These are phyloP conservation scores for Fimicolochytrium jonesii DNA, from an alignment of 192 early-diverging fungal genomes.

Conservation along the genomic window DNA sequence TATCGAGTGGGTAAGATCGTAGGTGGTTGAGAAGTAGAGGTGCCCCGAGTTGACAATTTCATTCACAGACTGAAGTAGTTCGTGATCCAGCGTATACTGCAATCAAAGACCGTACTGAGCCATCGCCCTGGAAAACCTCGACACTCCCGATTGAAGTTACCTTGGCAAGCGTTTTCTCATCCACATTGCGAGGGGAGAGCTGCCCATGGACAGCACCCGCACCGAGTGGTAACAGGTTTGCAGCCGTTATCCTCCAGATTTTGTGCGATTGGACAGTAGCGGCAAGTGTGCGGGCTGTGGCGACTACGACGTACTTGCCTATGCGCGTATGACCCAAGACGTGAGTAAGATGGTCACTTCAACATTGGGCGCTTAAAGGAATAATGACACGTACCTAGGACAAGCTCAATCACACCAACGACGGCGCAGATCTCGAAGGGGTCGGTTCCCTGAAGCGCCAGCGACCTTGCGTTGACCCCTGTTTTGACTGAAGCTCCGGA, in stretches of 20 bases:
- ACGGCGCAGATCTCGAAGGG: constrained; percentile 37
- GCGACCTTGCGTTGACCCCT: too few relatives aligned
- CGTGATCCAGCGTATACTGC: constrained; percentile 38
- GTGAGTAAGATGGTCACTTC: neutral
- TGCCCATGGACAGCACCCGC: neutral
- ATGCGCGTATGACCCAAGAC: neutral
- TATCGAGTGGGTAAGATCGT: constrained; percentile 55
- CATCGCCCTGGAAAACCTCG: too few relatives aligned
- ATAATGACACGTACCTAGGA: constrained; percentile 25
- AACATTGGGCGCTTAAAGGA: neutral
- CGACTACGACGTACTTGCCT: constrained; percentile 47
- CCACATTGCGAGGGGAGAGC: neutral
- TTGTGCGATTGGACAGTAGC: constrained; percentile 52
- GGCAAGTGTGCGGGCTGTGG: constrained; percentile 39
- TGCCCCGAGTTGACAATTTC: constrained; percentile 42
- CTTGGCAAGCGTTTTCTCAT: constrained; percentile 33
- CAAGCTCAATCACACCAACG: constrained; percentile 39
- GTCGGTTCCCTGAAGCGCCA: too few relatives aligned
- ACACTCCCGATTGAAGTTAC: too few relatives aligned
- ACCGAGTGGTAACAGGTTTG: constrained; percentile 33
- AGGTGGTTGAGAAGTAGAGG: constrained; percentile 47
- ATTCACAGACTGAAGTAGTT: constrained; percentile 36
- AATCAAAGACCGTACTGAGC: too few relatives aligned
- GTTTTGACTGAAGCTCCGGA: too few relatives aligned
- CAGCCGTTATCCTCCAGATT: constrained; percentile 46